Base-by-base conservation (phyloP, 2,329 filamentous ascomycete genomes). In the Lasiodiplodia hormozganensis region DNA sequence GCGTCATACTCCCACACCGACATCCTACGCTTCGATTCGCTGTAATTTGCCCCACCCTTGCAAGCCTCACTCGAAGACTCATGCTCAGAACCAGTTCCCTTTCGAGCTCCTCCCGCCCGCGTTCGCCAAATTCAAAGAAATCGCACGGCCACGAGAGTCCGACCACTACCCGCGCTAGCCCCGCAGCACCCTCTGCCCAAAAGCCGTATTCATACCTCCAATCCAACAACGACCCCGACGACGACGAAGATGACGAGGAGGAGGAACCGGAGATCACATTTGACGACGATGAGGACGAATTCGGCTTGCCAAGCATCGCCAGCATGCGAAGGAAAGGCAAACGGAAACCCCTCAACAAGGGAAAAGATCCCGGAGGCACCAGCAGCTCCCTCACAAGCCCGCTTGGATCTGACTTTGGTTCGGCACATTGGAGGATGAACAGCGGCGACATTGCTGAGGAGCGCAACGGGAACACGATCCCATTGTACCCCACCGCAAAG, bases 1-100 rank as follows among this genome's bases (percentile, higher is more conserved):
- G 96, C 96, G 68, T 91, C 94, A 56, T 99, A 99, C 79, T 98
- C 96, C 16, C 96, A 99, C 81, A 93, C 95, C 34, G 94, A 98
- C 82, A 93, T 97, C 77, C 86, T 97, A 74, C 97, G 95, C 80
- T 91, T 95, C 76, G 92, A 93, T 76, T 88, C 89, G 34, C 75
- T 95, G 93, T 96, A 86, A 72, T 87, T 80, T 38, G 43, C 53
- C 23, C 38, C 51, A 36, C 49, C 28, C 28, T 40, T 38, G n/a
- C 18, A 36, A 8, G 7, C 54, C 28, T 62, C 51, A 43, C 57
- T 58, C 66, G 57, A 40, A 56, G 34, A 40, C 67, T 68, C 67
- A 68, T 25, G 40, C 21, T 43, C 4, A 21, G 18, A 28, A 18
- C 18, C 34, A 68, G 67, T 18, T 68, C 67, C 25, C 51, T 68